Evolutionary conservation across 2,329 filamentous ascomycete genomes (phyloP).

Genomic region (Diaporthe helianthi): DNA sequence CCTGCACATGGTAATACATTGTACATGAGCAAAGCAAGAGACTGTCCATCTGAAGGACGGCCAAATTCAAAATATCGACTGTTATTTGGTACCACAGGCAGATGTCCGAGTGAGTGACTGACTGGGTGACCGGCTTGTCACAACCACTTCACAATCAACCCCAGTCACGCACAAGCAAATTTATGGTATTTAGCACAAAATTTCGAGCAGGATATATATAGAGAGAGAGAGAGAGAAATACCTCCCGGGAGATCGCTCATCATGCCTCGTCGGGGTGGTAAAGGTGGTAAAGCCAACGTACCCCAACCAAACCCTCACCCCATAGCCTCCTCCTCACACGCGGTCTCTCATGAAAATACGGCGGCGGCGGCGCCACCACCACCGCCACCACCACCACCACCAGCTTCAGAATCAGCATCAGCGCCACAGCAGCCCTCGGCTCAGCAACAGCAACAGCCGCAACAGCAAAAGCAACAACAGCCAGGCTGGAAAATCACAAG

Average conservation of each 20-base stretch:
- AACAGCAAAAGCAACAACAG: background rate
- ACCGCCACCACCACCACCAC: too few relatives aligned
- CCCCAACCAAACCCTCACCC: slow-evolving; percentile 18
- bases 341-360: background rate
- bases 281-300: background rate
- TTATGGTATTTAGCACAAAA: too few relatives aligned
- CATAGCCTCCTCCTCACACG: slow-evolving; percentile 21
- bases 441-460: background rate
- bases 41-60: background rate
- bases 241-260: background rate
- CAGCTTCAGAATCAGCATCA: background rate
- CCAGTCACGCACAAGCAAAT: background rate
- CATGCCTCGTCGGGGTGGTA: slow-evolving; percentile 21
- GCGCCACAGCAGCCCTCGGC: background rate
- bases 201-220: background rate
- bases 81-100: background rate
- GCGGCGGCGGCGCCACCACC: too few relatives aligned
- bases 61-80: background rate
- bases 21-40: background rate
- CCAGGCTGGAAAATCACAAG: background rate
- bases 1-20: background rate
- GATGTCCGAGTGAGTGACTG: background rate
- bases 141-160: background rate
- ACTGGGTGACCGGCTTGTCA: background rate
- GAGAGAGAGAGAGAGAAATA: too few relatives aligned